Evolutionary conservation across 129 eudicot genomes (phyloP).

Genomic region (Centaurea solstitialis): DNA sequence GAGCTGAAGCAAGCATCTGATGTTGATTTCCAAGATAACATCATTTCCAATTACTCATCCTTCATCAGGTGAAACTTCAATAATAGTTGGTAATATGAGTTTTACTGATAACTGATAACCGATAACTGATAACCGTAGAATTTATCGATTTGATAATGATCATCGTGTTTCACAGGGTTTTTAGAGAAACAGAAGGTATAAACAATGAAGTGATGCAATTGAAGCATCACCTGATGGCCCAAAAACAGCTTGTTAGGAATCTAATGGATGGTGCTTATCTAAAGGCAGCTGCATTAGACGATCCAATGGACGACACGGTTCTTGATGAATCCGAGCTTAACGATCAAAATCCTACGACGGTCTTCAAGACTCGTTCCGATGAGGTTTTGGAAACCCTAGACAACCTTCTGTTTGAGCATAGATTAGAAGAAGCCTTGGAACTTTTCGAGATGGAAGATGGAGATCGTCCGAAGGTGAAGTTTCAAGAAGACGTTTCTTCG

Average conservation of each 20-base stretch:
- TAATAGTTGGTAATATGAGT: constrained; percentile 7
- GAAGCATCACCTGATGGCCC: constrained; percentile 56
- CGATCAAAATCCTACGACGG: constrained; percentile 35
- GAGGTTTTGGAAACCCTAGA: constrained; percentile 60
- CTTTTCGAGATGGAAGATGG: constrained; percentile 61
- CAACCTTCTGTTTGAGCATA: constrained; percentile 57
- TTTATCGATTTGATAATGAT: background rate
- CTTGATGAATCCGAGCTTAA: constrained; percentile 29
- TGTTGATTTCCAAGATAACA: constrained; percentile 66
- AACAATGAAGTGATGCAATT: constrained; percentile 56
- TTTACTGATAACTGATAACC: background rate
- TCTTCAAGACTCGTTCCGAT: constrained; percentile 36
- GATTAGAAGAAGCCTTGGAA: constrained; percentile 61
- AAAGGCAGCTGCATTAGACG: constrained; percentile 35
- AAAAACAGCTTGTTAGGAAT: constrained; percentile 47
- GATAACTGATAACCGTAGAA: background rate
- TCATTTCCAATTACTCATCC: constrained; percentile 55
- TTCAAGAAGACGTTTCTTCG: constrained; percentile 34
- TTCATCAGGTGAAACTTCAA: constrained; percentile 52
- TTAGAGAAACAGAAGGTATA: constrained; percentile 54
- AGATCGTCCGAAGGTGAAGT: constrained; percentile 38
- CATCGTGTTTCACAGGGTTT: constrained; percentile 48
- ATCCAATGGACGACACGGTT: constrained; percentile 30
- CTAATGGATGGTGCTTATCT: constrained; percentile 31
- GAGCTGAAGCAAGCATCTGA: constrained; percentile 75